Percentiles rank a stretch among this genome's conserved stretches.
Evolutionary conservation across 2,329 filamentous ascomycete species (phyloP).

Genomic region (Penicillium hordei): DNA sequence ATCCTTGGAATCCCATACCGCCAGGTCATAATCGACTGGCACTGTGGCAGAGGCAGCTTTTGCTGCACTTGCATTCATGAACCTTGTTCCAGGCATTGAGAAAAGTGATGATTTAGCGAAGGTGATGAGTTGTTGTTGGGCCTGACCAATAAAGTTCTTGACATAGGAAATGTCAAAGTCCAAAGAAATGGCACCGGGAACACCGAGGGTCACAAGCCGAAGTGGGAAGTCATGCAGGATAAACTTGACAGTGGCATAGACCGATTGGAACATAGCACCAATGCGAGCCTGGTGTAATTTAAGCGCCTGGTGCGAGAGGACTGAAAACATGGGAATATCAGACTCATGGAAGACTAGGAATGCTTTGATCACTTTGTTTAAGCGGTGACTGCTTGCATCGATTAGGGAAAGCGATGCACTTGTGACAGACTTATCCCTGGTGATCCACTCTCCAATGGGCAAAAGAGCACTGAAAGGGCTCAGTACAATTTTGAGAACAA

Average conservation of each 20-base stretch:
- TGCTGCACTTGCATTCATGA: conserved; percentile 27
- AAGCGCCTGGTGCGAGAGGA: conserved; percentile 70
- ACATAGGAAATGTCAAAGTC: conserved; percentile 22
- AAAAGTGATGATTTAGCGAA: conserved; percentile 23
- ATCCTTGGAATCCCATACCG: conserved; percentile 69
- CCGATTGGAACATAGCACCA: conserved; percentile 39
- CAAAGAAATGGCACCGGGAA: conserved; percentile 24
- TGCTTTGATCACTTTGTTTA: conserved; percentile 39
- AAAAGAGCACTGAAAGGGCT: conserved; percentile 37
- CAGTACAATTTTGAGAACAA: conserved; percentile 35
- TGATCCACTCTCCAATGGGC: conserved; percentile 39
- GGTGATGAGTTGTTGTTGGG: conserved; percentile 24
- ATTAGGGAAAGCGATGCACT: conserved; percentile 45
- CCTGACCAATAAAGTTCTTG: conserved; percentile 12
- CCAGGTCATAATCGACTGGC: conserved; percentile 58
- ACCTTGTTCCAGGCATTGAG: conserved; percentile 29
- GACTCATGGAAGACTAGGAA: conserved; percentile 49
- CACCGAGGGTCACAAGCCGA: conserved; percentile 30
- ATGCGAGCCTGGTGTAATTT: conserved; percentile 59
- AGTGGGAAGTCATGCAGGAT: conserved; percentile 42
- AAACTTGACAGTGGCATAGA: conserved; percentile 46
- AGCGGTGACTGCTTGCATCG: conserved; percentile 42
- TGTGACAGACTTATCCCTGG: conserved; percentile 38
- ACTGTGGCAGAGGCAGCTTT: conserved; percentile 21
- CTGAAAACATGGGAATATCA: conserved; percentile 74